Percentiles rank a stretch among this genome's conserved stretches.
Evolutionary conservation across 192 early-diverging fungal species (phyloP).

Genomic region (Podila epigama): DNA sequence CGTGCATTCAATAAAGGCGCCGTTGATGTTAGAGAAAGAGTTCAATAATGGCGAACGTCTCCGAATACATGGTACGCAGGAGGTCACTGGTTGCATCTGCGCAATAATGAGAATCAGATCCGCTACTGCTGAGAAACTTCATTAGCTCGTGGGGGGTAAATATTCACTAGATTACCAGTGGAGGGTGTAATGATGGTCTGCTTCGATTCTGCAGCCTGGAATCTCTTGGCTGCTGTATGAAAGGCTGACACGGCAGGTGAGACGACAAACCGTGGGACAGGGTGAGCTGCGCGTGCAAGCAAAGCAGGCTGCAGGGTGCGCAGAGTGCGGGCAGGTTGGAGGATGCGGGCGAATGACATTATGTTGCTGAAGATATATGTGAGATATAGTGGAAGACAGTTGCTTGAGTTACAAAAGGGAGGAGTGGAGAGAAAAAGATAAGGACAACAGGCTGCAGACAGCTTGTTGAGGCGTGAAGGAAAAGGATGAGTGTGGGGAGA

Average conservation of each 20-base stretch:
- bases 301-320: conserved; percentile 20
- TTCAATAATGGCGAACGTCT: background rate
- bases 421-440: background rate
- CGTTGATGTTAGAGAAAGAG: no score
- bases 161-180: conserved; percentile 4
- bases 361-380: background rate
- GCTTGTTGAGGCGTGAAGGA: no score
- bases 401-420: background rate
- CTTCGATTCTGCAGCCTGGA: conserved; percentile 12
- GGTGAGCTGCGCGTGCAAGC: background rate
- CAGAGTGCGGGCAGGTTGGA: conserved; percentile 21
- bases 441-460: no score
- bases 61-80: no score
- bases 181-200: conserved; percentile 30
- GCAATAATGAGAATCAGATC: no score
- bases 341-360: conserved; percentile 32
- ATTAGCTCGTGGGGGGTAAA: background rate
- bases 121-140: background rate
- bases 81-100: no score
- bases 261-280: conserved; percentile 13
- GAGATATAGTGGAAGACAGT: background rate
- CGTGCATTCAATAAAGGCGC: no score
- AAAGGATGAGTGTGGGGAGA: background rate
- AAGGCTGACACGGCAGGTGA: conserved; percentile 28
- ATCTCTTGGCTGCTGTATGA: conserved; percentile 21